Evolutionary conservation across 345 rosid species (phyloP), one percentile per base, ranked within the genome.

Genomic region (Salix brachista): DNA sequence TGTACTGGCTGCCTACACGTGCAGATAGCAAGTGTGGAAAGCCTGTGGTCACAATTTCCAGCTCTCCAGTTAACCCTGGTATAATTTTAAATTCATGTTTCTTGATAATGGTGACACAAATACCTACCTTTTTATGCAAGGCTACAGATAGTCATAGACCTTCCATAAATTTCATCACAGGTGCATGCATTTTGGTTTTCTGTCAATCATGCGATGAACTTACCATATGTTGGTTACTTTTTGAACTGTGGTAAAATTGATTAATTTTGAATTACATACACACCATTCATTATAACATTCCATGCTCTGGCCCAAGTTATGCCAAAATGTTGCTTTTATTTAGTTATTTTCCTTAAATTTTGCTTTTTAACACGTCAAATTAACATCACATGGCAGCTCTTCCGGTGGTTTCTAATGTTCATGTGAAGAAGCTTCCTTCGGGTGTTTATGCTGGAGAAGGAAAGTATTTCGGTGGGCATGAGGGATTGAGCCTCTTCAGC

Each of bases 391-490:
- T 80, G 74, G 85, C 98, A 96, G 99, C 91, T 70, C 88, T 70
- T 81, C 97, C 98, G 13, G 77, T 80, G 62, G 98, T 93, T 78
- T 87, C 87, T 65, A 80, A 88, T 80, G 94, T 96, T 81, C 80
- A 72, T 74, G 89, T 88, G 73, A 86, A 90, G 87, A 86, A 91
- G 83, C 78, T 90, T 50, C 87, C 90, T 75, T 79, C 75, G 69
- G 86, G 90, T 70, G 77, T 84, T 41, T 96, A 91, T 87, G 82
- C 87, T 80, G 99, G 99, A 67, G 92, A 89, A 86, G 99, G 98
- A 73, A 88, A 90, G 80, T 96, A 93, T 79, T 96, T 89, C 87
- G 98, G 99, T 81, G 99, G 98, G 74, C 85, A 89, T 39, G 97
- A 91, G 85, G 98, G 98, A 65, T 81, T 81, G 75, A 96, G 99